Evolutionary conservation across 805 yeast species (phyloP).

Genomic region (Candida palmyrensis): DNA sequence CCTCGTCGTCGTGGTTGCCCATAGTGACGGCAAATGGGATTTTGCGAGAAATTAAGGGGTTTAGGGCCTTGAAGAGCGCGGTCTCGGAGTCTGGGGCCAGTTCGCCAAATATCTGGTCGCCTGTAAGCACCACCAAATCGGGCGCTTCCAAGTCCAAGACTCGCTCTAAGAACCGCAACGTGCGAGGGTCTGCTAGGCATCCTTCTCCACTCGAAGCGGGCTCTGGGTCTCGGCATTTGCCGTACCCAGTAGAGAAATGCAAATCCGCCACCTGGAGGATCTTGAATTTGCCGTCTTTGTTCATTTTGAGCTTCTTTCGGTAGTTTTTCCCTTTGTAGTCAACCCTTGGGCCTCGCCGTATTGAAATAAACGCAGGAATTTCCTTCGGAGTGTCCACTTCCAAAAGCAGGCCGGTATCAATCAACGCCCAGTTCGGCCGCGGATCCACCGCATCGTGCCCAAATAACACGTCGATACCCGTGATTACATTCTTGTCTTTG

Average conservation of each 20-base stretch:
- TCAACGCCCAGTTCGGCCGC: slow-evolving; percentile 59
- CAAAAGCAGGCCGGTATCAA: slow-evolving; percentile 17
- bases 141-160: slow-evolving; percentile 77
- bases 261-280: slow-evolving; percentile 88
- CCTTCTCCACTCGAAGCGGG: slow-evolving; percentile 43
- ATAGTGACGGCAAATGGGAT: slow-evolving; percentile 83
- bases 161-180: slow-evolving; percentile 52
- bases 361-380: slow-evolving; percentile 23
- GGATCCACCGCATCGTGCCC: slow-evolving; percentile 76
- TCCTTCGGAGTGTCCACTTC: slow-evolving; percentile 16
- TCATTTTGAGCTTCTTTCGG: slow-evolving; percentile 29
- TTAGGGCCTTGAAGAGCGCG: slow-evolving; percentile 69
- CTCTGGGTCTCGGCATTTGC: slow-evolving; percentile 70
- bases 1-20: slow-evolving; percentile 96
- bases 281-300: slow-evolving; percentile 53
- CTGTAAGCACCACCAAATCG: slow-evolving; percentile 79
- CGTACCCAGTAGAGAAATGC: slow-evolving; percentile 83
- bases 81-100: slow-evolving; percentile 77
- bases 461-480: slow-evolving; percentile 64
- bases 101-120: slow-evolving; percentile 88
- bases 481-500: slow-evolving; percentile 33
- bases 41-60: slow-evolving; percentile 58
- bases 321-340: slow-evolving; percentile 21
- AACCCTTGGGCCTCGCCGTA: slow-evolving; percentile 29
- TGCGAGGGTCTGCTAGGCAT: slow-evolving; percentile 78